phyloP scores from a whole-genome alignment of 108 stramenopile genomes.

The Conticribra guillardii region DNA sequence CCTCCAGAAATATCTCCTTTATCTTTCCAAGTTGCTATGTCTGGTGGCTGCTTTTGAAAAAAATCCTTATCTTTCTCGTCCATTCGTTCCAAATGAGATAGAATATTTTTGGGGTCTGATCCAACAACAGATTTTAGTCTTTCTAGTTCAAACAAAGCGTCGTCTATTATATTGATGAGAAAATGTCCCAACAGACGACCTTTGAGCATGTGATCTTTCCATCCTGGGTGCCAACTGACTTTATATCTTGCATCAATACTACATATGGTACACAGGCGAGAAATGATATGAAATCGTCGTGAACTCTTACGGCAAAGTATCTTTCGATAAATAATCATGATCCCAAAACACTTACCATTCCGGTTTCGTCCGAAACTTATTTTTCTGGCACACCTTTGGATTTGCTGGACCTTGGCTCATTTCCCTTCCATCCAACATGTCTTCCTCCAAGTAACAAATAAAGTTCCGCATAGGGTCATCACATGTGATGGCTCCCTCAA shows the following conservation, averaged over 20 bases:
- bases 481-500: slow-evolving; percentile 35
- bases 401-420: background rate
- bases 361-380: slow-evolving; percentile 17
- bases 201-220: slow-evolving; percentile 40
- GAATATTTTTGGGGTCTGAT: slow-evolving; percentile 6
- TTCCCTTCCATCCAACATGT: background rate
- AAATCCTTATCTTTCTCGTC: slow-evolving; percentile 7
- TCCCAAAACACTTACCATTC: slow-evolving; percentile 6
- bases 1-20: background rate
- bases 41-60: background rate
- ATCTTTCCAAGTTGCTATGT: background rate
- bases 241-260: slow-evolving; percentile 36
- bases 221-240: slow-evolving; percentile 41
- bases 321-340: background rate
- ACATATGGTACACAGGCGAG: background rate
- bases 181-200: slow-evolving; percentile 36
- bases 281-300: background rate
- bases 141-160: slow-evolving; percentile 23
- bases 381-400: background rate
- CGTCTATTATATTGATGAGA: slow-evolving; percentile 35
- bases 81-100: slow-evolving; percentile 12
- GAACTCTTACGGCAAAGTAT: background rate
- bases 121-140: slow-evolving; percentile 5
- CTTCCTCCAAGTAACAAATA: slow-evolving; percentile 36
- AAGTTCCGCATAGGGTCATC: slow-evolving; percentile 46